These are phyloP conservation scores for Brettanomyces naardenensis DNA, from an alignment of 805 yeast species.

Conservation along the genomic window DNA sequence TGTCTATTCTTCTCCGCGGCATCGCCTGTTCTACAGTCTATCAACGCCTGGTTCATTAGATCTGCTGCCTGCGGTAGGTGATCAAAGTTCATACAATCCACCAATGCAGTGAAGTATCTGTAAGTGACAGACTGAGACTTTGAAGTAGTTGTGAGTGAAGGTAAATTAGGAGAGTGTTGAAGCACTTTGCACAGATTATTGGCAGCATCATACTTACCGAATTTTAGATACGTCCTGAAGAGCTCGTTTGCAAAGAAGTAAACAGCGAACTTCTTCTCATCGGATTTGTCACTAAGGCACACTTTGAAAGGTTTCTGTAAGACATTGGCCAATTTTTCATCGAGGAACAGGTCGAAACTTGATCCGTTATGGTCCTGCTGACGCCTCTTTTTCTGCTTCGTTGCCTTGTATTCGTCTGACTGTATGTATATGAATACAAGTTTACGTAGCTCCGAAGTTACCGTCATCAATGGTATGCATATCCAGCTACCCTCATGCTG, in stretches of 20 bases:
- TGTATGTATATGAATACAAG: slow-evolving; percentile 5
- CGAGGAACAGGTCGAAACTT: slow-evolving; percentile 5
- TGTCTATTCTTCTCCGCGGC: slow-evolving; percentile 25
- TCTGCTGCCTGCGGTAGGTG: slow-evolving; percentile 44
- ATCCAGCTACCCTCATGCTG: slow-evolving; percentile 7
- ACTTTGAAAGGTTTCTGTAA: slow-evolving; percentile 68
- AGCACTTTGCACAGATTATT: slow-evolving; percentile 51
- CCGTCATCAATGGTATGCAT: slow-evolving; percentile 8
- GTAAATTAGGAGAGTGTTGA: slow-evolving; percentile 4
- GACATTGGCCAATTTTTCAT: slow-evolving; percentile 23
- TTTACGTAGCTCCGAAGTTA: slow-evolving; percentile 5
- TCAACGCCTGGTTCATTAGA: slow-evolving; percentile 45
- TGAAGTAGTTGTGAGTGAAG: slow-evolving; percentile 17
- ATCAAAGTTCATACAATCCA: slow-evolving; percentile 52
- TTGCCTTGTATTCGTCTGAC: neutral
- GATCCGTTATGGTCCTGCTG: neutral
- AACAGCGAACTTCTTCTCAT: slow-evolving; percentile 56
- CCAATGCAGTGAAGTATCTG: slow-evolving; percentile 61
- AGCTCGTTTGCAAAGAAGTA: slow-evolving; percentile 66
- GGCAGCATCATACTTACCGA: slow-evolving; percentile 65
- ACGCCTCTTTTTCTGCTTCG: neutral
- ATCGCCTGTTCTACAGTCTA: slow-evolving; percentile 16
- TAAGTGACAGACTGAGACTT: slow-evolving; percentile 51
- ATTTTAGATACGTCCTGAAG: slow-evolving; percentile 58
- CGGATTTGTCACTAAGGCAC: slow-evolving; percentile 71